phyloP scores from a whole-genome alignment of 2,329 filamentous ascomycete species.

The Cladosporium halotolerans region DNA sequence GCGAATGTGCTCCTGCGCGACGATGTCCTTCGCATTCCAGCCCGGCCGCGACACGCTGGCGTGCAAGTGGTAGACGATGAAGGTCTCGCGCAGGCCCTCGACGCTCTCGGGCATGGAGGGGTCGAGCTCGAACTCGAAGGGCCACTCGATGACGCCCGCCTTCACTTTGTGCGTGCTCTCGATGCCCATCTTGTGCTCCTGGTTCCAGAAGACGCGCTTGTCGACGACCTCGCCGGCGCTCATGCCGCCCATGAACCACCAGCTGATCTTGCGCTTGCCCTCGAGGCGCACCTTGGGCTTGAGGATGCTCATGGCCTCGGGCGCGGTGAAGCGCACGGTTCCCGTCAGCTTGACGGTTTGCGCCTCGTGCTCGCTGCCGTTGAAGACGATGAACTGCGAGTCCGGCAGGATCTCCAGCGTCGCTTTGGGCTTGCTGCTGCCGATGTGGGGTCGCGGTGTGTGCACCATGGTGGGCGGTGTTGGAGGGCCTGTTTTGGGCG shows the following conservation, averaged over 20 bases:
- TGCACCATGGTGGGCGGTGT: constrained; percentile 24
- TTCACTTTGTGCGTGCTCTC: constrained; percentile 45
- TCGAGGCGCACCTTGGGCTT: constrained; percentile 42
- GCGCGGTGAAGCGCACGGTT: constrained; percentile 40
- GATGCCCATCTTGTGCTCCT: constrained; percentile 40
- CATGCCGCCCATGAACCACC: constrained; percentile 33
- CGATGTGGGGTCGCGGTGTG: constrained; percentile 19
- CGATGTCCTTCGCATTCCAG: constrained; percentile 81
- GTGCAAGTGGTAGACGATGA: constrained; percentile 84
- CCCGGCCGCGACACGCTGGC: constrained; percentile 74
- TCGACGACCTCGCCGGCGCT: constrained; percentile 37
- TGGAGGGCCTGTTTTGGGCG: constrained; percentile 1
- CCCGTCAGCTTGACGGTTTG: constrained; percentile 41
- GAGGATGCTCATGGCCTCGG: constrained; percentile 43
- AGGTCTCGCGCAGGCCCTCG: constrained; percentile 79
- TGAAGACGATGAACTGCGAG: constrained; percentile 44
- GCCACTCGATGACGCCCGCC: constrained; percentile 44
- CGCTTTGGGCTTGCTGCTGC: constrained; percentile 11
- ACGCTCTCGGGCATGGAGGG: constrained; percentile 68
- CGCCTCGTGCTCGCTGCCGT: constrained; percentile 42
- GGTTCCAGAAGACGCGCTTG: constrained; percentile 42
- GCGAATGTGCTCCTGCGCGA: constrained; percentile 61
- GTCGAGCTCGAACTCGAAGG: constrained; percentile 44
- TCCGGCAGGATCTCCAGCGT: constrained; percentile 42
- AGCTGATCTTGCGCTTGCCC: constrained; percentile 42